Base-by-base conservation (phyloP, 805 yeast genomes). In the Brettanomyces bruxellensis region DNA sequence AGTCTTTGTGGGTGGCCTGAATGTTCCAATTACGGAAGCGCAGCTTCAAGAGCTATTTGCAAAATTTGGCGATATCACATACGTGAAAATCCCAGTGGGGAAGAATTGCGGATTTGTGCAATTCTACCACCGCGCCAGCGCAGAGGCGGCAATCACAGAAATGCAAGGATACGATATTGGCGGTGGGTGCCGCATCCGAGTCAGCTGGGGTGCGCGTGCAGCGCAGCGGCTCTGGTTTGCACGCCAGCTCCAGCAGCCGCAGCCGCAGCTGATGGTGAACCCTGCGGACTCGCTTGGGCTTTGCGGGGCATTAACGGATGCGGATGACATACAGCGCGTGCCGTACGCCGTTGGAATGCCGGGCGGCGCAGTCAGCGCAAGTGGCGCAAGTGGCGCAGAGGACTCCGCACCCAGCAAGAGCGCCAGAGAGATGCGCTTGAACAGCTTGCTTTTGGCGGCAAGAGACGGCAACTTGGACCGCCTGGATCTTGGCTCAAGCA, bases 161-260 rank as follows among this genome's bases (percentile, higher is more conserved):
- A 84, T 89, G 95, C 95, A 89, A 65, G 95, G 95, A 8, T 86
- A 80, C 60, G 87, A 88, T 35, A 82, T 89, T 55, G 91, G 66
- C 22, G 41, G 41, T 2, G 89, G 86, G 48, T 82, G 86, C 47
- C 74, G 91, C 50, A 81, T 89, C 43, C 72, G 95, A 55, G 73
- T 89, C 48, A 82, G 91, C 45, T 89, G 96, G 96, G 96, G 96
- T 36, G 68, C 67, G 30, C 75, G 88, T 54, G 77, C 85, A 9
- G 68, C 65, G 24, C 68, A 62, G 54, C 56, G 68, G 48, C 62
- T 58, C 45, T 60, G 64, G 64, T 59, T 61, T 55, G 65, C 65
- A 3, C 60, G 64, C 51, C 65, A 62, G 45, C 45, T 62, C 39
- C 57, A 56, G 32, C 14, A 56, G 41, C 67, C 64, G 44, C 68